Percentiles rank a stretch among this genome's conserved stretches.
phyloP scores from a whole-genome alignment of 345 rosid species.

The Lumnitzera racemosa region DNA sequence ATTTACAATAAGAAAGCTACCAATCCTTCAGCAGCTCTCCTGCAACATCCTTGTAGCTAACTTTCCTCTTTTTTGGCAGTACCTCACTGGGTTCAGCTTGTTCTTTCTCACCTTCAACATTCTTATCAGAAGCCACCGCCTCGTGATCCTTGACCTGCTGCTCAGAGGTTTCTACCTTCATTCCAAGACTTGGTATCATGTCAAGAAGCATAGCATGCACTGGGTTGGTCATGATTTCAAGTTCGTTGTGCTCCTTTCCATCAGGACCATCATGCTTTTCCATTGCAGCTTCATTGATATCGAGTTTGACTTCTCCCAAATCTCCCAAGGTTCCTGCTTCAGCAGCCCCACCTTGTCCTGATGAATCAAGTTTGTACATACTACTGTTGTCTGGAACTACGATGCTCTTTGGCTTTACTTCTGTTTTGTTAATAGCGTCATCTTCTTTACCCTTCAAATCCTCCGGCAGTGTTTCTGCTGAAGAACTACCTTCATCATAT shows the following conservation, averaged over 20 bases:
- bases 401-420: background rate
- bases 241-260: conserved; percentile 10
- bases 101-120: conserved; percentile 20
- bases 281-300: conserved; percentile 2
- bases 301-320: conserved; percentile 7
- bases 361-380: conserved; percentile 18
- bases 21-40: conserved; percentile 59
- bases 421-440: conserved; percentile 14
- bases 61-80: conserved; percentile 63
- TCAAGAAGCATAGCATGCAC: conserved; percentile 70
- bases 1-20: conserved; percentile 7
- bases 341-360: conserved; percentile 8
- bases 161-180: conserved; percentile 9
- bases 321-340: background rate
- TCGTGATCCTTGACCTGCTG: conserved; percentile 3
- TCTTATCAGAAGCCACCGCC: conserved; percentile 8
- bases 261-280: conserved; percentile 6
- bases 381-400: conserved; percentile 1
- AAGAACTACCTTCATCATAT: conserved; percentile 39
- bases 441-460: conserved; percentile 10
- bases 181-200: conserved; percentile 81
- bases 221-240: conserved; percentile 54
- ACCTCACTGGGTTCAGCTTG: conserved; percentile 13
- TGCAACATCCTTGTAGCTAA: conserved; percentile 81
- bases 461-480: conserved; percentile 19